Percentiles rank a stretch among this genome's conserved stretches.
Evolutionary conservation across 1,284 basidiomycete genomes (phyloP).

Genomic region (Cryptococcus sp.): DNA sequence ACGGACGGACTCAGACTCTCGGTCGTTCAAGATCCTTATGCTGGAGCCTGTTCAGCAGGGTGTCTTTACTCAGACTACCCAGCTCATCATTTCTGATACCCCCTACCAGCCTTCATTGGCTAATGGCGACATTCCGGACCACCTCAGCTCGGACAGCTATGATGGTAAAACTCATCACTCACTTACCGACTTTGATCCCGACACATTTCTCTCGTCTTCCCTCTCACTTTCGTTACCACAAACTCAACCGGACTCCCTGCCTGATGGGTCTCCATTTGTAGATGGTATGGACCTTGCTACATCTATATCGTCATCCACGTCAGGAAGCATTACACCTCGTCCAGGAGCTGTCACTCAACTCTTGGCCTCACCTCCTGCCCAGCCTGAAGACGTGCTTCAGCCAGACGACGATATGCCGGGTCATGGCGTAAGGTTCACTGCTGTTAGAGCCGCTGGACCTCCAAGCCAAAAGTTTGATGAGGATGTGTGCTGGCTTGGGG

Average conservation of each 20-base stretch:
- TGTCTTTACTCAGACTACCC: slow-evolving; percentile 58
- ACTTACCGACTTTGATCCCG: slow-evolving; percentile 41
- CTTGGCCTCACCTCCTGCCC: slow-evolving; percentile 31
- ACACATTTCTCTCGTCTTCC: slow-evolving; percentile 39
- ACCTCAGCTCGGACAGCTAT: slow-evolving; percentile 23
- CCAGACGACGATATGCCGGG: slow-evolving; percentile 17
- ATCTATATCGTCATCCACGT: slow-evolving; percentile 34
- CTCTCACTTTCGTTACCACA: slow-evolving; percentile 21
- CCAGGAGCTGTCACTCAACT: slow-evolving; percentile 23
- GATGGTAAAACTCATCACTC: slow-evolving; percentile 30
- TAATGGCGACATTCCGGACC: slow-evolving; percentile 22
- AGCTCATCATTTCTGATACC: slow-evolving; percentile 59
- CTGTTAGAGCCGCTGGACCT: slow-evolving; percentile 19
- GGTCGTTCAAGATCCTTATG: slow-evolving; percentile 49
- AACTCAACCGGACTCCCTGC: neutral
- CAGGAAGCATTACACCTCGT: slow-evolving; percentile 49
- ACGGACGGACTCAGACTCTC: neutral
- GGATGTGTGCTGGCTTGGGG: slow-evolving; percentile 44
- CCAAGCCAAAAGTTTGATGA: slow-evolving; percentile 11
- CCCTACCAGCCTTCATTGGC: slow-evolving; percentile 23
- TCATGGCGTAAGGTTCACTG: slow-evolving; percentile 27
- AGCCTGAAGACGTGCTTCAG: slow-evolving; percentile 22
- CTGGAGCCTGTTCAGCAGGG: slow-evolving; percentile 74
- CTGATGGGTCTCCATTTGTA: slow-evolving; percentile 19
- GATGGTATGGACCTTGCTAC: slow-evolving; percentile 22